Evolutionary conservation across 441 rosid genomes (phyloP), one percentile per base, ranked within the genome.

Genomic region (Melastoma candidum): DNA sequence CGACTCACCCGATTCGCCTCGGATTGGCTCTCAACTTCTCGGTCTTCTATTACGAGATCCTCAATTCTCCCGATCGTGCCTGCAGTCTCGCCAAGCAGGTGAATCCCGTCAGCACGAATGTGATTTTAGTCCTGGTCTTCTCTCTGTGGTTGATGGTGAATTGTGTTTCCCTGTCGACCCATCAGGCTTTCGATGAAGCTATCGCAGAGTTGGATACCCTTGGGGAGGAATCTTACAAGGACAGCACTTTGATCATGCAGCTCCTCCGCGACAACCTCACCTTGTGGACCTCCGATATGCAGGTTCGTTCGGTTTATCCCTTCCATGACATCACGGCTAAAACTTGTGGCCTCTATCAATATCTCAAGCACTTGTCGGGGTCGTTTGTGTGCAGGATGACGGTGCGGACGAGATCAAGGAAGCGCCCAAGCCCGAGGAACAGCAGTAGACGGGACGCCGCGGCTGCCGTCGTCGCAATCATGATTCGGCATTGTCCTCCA

Each of bases 51-150:
- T 83, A 80, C 50, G 90, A 83, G 77, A 83, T 83, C 58, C 74
- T 83, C 59, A 83, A 80, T 55, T 77, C 90, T 74, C 84, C 84
- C 10, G 84, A 80, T 48, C 86, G 85, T 47, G 90, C 90, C 54
- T 83, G 90, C 73, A 80, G 39, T 66, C 78, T 79, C 17, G 86
- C 41, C 41, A 36, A 36, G 41, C 41, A 36, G 41, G 41, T 36
- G 41, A 36, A 36, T 36, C 41, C 41, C 41, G 7, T 36, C 41
- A 36, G 7, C 8, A 44, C 44, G 14, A 14, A 52, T 36, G 44
- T 29, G 55, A 27, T 29, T 6, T 11, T 26, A 11, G 41, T 11
- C 29, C 13, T 36, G 56, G 26, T 36, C 24, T 14, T 12, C 46
- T 11, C 9, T 11, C 3, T 27, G 2, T 56, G 50, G 45, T 25